Conservation (phyloP, 371 early-diverging fungal species). For the Saksenaea vasiformis region DNA sequence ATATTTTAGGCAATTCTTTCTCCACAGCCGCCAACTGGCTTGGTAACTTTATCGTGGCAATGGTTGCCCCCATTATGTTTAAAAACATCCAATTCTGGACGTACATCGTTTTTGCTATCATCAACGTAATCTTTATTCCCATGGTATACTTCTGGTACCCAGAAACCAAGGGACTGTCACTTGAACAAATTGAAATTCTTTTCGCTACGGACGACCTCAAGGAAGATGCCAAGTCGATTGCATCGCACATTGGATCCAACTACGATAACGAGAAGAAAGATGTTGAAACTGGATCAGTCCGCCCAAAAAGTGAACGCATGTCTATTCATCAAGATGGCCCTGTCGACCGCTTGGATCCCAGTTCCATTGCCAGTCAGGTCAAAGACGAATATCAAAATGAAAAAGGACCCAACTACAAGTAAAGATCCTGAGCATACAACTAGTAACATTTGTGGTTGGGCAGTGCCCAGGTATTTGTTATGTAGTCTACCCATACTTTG, state of each 20-base stretch:
- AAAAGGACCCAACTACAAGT: constrained; percentile 46
- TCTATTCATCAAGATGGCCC: not conserved
- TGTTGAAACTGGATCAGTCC: not conserved
- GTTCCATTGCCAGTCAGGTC: constrained; percentile 39
- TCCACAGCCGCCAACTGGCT: constrained; percentile 74
- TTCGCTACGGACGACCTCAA: constrained; percentile 38
- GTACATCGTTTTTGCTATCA: constrained; percentile 49
- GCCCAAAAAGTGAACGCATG: not conserved
- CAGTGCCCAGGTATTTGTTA: not conserved
- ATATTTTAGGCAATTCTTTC: constrained; percentile 28
- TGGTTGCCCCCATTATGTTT: constrained; percentile 47
- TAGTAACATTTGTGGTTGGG: not conserved
- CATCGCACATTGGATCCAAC: constrained; percentile 24
- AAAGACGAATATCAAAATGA: constrained; percentile 35
- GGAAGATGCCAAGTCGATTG: constrained; percentile 35
- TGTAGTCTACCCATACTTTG: not conserved
- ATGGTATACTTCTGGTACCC: constrained; percentile 42
- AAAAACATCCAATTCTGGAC: constrained; percentile 43
- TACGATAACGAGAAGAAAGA: constrained; percentile 1
- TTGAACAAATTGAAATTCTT: constrained; percentile 59
- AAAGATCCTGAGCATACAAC: constrained; percentile 9
- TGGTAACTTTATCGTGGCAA: constrained; percentile 54
- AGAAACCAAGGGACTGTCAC: constrained; percentile 57
- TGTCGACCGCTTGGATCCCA: constrained; percentile 10
- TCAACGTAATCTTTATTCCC: constrained; percentile 34